Percentiles rank a stretch among this genome's conserved stretches.
These are phyloP conservation scores for Saccharomyces uvarum DNA, from an alignment of 1,139 yeast genomes.

Conservation along the genomic window DNA sequence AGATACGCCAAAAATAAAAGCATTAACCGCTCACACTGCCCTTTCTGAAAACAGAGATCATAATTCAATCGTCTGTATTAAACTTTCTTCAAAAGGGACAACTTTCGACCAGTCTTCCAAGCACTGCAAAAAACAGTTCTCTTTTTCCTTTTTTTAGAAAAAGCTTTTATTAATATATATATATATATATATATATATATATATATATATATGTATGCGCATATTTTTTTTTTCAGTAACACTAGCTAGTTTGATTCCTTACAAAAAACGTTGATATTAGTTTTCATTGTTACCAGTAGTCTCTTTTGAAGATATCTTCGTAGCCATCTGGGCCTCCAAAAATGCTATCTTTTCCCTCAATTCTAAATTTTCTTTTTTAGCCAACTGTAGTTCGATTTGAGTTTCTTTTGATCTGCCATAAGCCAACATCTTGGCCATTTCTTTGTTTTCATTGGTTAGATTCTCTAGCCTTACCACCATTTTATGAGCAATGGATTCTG, in stretches of 20 bases:
- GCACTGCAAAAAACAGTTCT: background rate
- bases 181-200: background rate
- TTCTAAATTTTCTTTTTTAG: conserved; percentile 46
- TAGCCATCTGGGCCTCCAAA: conserved; percentile 5
- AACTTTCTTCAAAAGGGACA: background rate
- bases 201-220: background rate
- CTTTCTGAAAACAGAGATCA: background rate
- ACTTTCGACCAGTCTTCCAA: background rate
- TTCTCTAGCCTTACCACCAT: conserved; percentile 55
- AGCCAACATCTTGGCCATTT: conserved; percentile 60
- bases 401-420: conserved; percentile 66
- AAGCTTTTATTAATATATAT: background rate
- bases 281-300: background rate
- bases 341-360: conserved; percentile 32
- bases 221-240: background rate
- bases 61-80: background rate
- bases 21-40: too few species aligned
- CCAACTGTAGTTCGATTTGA: conserved; percentile 58
- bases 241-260: background rate
- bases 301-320: background rate
- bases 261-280: background rate
- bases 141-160: too few species aligned
- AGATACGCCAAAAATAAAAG: background rate
- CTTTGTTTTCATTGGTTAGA: conserved; percentile 64
- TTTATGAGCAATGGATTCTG: conserved; percentile 70